Conservation (phyloP, 176 grass and related monocot genomes). For the Triticum aestivum region IWGSC_CS_RefSeq_v2.1 NC_057810.1:501489851-501490350, state of each 20-base stretch:
- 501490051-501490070: neutral
- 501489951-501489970: neutral
- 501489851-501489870: constrained; percentile 41
- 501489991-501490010: neutral
- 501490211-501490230: neutral
- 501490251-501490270: constrained; percentile 20
- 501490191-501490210: neutral
- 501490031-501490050: neutral
- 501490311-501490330: neutral
- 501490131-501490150: constrained; percentile 22
- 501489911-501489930: neutral
- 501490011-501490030: neutral
- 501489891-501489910: constrained; percentile 37
- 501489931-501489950: neutral
- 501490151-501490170: constrained; percentile 29
- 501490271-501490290: constrained; percentile 3
- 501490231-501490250: constrained; percentile 8
- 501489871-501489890: neutral
- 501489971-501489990: neutral
- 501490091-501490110: constrained; percentile 38
- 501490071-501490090: constrained; percentile 13
- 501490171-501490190: constrained; percentile 20
- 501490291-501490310: neutral
- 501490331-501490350: neutral
- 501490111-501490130: neutral